Conservation (phyloP, 2,329 filamentous ascomycete genomes). For the Phaeophleospora eucalypticola region DNA sequence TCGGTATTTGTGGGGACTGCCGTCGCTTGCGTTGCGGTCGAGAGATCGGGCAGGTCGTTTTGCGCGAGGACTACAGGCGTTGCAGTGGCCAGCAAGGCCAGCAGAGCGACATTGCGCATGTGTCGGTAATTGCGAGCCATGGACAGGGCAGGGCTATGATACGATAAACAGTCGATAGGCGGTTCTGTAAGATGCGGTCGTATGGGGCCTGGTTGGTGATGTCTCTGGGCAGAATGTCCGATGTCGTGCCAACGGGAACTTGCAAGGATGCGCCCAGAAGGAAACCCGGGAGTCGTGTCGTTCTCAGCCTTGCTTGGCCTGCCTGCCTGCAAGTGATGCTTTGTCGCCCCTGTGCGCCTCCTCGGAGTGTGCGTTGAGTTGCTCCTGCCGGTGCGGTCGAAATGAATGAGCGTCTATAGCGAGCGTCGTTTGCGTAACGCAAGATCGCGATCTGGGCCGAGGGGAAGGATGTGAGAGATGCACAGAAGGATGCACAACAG, state of each 20-base stretch:
- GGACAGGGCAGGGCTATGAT: not conserved
- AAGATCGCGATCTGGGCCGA: constrained; percentile 2
- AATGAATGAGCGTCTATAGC: not conserved
- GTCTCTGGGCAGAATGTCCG: not conserved
- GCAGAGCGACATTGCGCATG: constrained; percentile 20
- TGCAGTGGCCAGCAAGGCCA: constrained; percentile 23
- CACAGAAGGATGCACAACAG: not conserved
- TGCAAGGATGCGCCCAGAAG: not conserved
- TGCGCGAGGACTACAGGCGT: constrained; percentile 22
- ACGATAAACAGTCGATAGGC: not conserved
- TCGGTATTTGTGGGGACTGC: constrained; percentile 11
- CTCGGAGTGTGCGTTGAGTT: not conserved
- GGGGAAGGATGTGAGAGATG: constrained; percentile 4
- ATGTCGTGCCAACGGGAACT: constrained; percentile 1
- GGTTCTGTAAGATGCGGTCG: not conserved
- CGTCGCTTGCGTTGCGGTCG: constrained; percentile 21
- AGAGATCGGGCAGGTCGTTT: constrained; percentile 27
- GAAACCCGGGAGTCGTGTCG: not conserved
- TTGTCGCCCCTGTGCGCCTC: not conserved
- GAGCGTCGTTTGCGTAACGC: constrained; percentile 5
- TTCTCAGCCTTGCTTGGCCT: too few relatives aligned
- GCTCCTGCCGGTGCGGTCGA: not conserved
- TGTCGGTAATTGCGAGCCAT: constrained; percentile 7
- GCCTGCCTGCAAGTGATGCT: too few relatives aligned
- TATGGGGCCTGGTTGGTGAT: not conserved